Evolutionary conservation across 73 alveolate species (phyloP).

Genomic region (Symbiodinium pilosum): DNA sequence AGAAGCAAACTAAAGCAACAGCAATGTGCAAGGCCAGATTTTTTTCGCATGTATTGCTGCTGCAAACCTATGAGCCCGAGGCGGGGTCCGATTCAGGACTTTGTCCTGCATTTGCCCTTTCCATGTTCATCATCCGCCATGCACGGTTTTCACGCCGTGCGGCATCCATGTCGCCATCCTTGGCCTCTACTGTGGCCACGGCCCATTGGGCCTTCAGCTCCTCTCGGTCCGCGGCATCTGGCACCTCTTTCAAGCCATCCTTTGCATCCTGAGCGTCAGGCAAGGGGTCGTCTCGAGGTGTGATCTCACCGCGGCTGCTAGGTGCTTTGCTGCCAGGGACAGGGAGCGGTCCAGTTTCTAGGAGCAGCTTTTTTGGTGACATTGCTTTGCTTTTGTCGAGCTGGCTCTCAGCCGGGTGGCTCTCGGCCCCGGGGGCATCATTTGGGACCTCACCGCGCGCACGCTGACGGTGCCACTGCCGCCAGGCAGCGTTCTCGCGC

Average conservation of each 20-base stretch:
- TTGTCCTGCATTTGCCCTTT: neutral
- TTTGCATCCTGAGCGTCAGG: neutral
- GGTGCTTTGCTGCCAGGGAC: neutral
- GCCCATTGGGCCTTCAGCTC: slow-evolving; percentile 46
- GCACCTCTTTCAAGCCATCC: neutral
- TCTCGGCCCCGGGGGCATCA: neutral
- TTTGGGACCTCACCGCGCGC: neutral
- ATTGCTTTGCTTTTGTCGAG: neutral
- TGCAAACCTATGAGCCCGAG: too few species aligned
- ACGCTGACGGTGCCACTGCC: slow-evolving; percentile 81
- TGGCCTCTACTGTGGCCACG: slow-evolving; percentile 85
- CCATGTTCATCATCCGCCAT: slow-evolving; percentile 88
- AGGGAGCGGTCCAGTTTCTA: neutral
- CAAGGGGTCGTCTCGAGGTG: neutral
- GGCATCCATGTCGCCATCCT: slow-evolving; percentile 72
- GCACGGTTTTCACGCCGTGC: slow-evolving; percentile 76
- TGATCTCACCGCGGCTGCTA: neutral
- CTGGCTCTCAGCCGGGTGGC: neutral
- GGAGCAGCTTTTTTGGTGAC: neutral
- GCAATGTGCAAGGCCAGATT: too few species aligned
- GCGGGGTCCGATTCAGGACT: neutral
- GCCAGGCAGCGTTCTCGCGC: slow-evolving; percentile 87
- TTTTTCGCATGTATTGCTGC: too few species aligned
- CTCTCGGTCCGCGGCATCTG: neutral
- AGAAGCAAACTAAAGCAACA: too few species aligned